Percentiles rank a stretch among this genome's conserved stretches.
These are phyloP conservation scores for Jacaranda mimosifolia DNA, from an alignment of 257 asterid species.

Conservation along the genomic window DNA sequence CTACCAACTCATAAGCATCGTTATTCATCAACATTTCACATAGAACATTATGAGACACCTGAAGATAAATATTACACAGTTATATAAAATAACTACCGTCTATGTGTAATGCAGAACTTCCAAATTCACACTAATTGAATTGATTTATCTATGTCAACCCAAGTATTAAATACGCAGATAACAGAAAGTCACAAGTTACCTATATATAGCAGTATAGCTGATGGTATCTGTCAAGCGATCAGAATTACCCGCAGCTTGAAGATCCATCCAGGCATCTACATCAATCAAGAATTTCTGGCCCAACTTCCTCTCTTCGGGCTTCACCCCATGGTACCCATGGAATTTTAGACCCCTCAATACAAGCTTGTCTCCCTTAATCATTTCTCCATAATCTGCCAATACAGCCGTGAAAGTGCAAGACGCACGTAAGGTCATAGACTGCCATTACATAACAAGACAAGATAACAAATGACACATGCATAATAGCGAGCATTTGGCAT, in stretches of 20 bases:
- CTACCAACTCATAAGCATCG: background rate
- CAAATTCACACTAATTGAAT: too few relatives aligned
- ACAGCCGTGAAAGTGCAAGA: slow-evolving; percentile 24
- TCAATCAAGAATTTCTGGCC: slow-evolving; percentile 93
- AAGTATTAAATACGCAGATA: background rate
- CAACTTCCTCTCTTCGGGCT: slow-evolving; percentile 78
- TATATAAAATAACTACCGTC: too few relatives aligned
- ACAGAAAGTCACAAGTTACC: slow-evolving; percentile 46
- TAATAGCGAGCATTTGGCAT: slow-evolving; percentile 6
- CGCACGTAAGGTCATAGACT: background rate
- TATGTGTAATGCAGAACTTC: too few relatives aligned
- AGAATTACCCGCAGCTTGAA: slow-evolving; percentile 75
- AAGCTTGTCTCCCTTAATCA: slow-evolving; percentile 77
- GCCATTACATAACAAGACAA: background rate
- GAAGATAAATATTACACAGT: background rate
- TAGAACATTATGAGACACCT: background rate
- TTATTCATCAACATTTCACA: background rate
- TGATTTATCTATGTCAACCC: slow-evolving; percentile 13
- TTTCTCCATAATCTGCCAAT: slow-evolving; percentile 43
- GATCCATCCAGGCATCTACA: slow-evolving; percentile 96
- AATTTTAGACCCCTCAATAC: slow-evolving; percentile 86
- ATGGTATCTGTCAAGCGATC: slow-evolving; percentile 74
- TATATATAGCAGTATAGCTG: slow-evolving; percentile 83
- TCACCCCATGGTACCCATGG: slow-evolving; percentile 95
- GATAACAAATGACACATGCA: background rate